phyloP scores from a whole-genome alignment of 768 basidiomycete genomes.

The Auriculariales sp. region DNA sequence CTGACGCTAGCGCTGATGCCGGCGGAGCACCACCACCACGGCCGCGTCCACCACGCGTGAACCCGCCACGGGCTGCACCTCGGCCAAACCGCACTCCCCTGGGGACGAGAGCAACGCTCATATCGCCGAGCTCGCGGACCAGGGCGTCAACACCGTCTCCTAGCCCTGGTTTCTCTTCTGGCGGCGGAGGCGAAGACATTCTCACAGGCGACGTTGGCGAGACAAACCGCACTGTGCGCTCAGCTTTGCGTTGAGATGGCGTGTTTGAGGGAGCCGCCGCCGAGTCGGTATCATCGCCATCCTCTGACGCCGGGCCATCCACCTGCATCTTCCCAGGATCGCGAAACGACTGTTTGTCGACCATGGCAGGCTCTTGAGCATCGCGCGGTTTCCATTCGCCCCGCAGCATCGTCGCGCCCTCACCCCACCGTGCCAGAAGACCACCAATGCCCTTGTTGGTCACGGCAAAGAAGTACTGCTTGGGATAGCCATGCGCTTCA shows the following conservation, averaged over 20 bases:
- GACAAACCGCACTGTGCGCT: neutral
- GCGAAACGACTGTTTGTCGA: constrained; percentile 5
- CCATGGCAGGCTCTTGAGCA: constrained; percentile 7
- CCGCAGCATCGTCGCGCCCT: constrained; percentile 67
- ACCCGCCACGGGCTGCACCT: constrained; percentile 44
- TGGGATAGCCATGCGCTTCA: constrained; percentile 67
- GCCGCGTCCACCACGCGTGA: constrained; percentile 15
- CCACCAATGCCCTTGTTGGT: constrained; percentile 85
- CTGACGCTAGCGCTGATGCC: neutral
- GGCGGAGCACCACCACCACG: neutral
- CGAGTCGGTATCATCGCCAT: constrained; percentile 12
- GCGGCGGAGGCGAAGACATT: constrained; percentile 2
- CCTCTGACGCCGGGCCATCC: constrained; percentile 14
- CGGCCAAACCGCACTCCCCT: constrained; percentile 59
- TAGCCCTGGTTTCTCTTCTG: constrained; percentile 11
- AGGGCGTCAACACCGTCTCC: constrained; percentile 27
- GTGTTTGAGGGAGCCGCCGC: neutral
- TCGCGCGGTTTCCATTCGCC: constrained; percentile 50
- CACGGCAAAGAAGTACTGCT: constrained; percentile 82
- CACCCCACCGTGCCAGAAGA: constrained; percentile 65
- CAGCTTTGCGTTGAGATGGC: neutral
- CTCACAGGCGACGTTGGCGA: constrained; percentile 1
- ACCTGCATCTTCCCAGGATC: constrained; percentile 12
- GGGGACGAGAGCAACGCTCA: constrained; percentile 55
- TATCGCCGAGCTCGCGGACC: constrained; percentile 28